phyloP scores from a whole-genome alignment of 2,329 filamentous ascomycete genomes.

The Colletotrichum liaoningense region DNA sequence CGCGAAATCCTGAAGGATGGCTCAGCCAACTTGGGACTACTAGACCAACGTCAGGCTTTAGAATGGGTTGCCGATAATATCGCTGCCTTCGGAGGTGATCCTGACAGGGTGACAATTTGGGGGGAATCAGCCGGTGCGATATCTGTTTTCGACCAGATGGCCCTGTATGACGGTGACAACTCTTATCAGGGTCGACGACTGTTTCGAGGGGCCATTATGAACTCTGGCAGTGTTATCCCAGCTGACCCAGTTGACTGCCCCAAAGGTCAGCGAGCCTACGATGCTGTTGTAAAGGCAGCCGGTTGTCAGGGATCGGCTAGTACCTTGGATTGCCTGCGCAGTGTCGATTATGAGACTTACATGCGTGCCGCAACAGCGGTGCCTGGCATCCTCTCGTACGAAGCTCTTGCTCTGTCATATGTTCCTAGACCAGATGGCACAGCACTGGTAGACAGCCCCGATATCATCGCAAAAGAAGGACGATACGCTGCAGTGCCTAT shows the following conservation, averaged over 20 bases:
- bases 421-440: slow-evolving; percentile 78
- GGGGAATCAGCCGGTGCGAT: slow-evolving; percentile 79
- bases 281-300: slow-evolving; percentile 68
- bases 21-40: slow-evolving; percentile 75
- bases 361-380: slow-evolving; percentile 77
- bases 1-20: slow-evolving; percentile 76
- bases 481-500: slow-evolving; percentile 61
- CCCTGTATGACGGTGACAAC: slow-evolving; percentile 77
- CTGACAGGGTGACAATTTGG: slow-evolving; percentile 83
- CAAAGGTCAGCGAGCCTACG: slow-evolving; percentile 75
- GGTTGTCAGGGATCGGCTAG: slow-evolving; percentile 70
- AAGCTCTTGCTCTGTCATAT: slow-evolving; percentile 77
- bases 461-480: slow-evolving; percentile 63
- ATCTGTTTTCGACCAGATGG: slow-evolving; percentile 81
- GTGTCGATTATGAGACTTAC: slow-evolving; percentile 67
- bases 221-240: slow-evolving; percentile 73
- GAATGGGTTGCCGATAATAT: slow-evolving; percentile 86
- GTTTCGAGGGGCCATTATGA: slow-evolving; percentile 84
- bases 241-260: slow-evolving; percentile 72
- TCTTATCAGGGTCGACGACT: slow-evolving; percentile 80
- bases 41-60: slow-evolving; percentile 78
- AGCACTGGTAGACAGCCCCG: slow-evolving; percentile 71
- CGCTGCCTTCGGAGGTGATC: slow-evolving; percentile 81
- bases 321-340: slow-evolving; percentile 75
- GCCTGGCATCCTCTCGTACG: slow-evolving; percentile 75